A percentile compares a stretch with the other conserved stretches of the same genome.
These are phyloP conservation scores for Boletales sp. DNA, from an alignment of 768 basidiomycete genomes.

Conservation along the genomic window DNA sequence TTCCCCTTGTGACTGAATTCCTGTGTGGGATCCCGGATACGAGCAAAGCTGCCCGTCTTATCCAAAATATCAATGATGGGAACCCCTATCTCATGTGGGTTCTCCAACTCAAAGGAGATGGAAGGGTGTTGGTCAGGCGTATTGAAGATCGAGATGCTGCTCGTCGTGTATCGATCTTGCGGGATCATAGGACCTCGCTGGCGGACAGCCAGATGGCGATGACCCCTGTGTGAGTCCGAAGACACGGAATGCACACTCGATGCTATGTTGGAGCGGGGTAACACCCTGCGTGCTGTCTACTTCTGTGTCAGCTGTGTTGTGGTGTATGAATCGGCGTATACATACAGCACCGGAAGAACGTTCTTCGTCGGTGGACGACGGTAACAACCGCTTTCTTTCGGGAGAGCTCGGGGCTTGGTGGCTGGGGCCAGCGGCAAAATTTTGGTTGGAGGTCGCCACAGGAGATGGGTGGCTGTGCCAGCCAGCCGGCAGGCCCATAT, in stretches of 20 bases:
- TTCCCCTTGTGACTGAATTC: slow-evolving; percentile 59
- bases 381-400: slow-evolving; percentile 13
- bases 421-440: slow-evolving; percentile 7
- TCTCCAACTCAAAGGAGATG: slow-evolving; percentile 56
- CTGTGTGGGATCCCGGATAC: slow-evolving; percentile 53
- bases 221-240: slow-evolving; percentile 1
- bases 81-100: slow-evolving; percentile 56
- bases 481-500: not conserved
- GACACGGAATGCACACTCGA: slow-evolving; percentile 9
- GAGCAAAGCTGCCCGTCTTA: slow-evolving; percentile 41
- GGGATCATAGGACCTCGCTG: slow-evolving; percentile 23
- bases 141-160: slow-evolving; percentile 6
- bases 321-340: not conserved
- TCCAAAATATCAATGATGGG: slow-evolving; percentile 58
- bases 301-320: slow-evolving; percentile 15
- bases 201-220: not conserved
- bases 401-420: slow-evolving; percentile 16
- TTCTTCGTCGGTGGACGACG: slow-evolving; percentile 8
- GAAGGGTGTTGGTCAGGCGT: slow-evolving; percentile 40
- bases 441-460: slow-evolving; percentile 15
- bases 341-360: slow-evolving; percentile 11
- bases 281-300: slow-evolving; percentile 18
- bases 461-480: slow-evolving; percentile 19
- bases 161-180: slow-evolving; percentile 20
- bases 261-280: slow-evolving; percentile 13